These are phyloP conservation scores for Pythium myriotylum DNA, from an alignment of 352 stramenopile genomes.

Conservation along the genomic window DNA sequence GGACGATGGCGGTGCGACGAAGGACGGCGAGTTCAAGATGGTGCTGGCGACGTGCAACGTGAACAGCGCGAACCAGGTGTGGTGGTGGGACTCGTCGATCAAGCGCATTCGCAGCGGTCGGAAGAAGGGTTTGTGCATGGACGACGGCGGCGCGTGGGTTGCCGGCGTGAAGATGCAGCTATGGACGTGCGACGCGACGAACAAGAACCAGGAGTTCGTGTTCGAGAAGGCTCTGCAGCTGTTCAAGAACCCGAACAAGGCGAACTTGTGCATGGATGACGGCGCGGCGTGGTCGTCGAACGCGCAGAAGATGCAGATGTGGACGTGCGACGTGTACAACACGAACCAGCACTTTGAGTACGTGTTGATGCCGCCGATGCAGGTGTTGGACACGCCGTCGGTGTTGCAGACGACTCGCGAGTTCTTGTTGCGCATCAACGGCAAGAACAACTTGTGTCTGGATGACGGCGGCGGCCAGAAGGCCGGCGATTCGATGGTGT, in stretches of 20 bases:
- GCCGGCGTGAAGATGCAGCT: slow-evolving; percentile 14
- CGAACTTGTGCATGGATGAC: slow-evolving; percentile 13
- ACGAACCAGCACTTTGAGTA: slow-evolving; percentile 14
- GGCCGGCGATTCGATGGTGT: slow-evolving; percentile 8
- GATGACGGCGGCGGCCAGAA: slow-evolving; percentile 29
- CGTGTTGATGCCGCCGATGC: slow-evolving; percentile 1
- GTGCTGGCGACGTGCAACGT: slow-evolving; percentile 10
- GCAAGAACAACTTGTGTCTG: slow-evolving; percentile 30
- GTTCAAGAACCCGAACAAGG: slow-evolving; percentile 5
- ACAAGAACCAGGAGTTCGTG: slow-evolving; percentile 7
- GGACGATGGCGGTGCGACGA: slow-evolving; percentile 1
- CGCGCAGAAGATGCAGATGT: not conserved
- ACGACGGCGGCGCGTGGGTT: slow-evolving; percentile 28
- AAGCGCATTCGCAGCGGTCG: slow-evolving; percentile 3
- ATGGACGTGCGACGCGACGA: slow-evolving; percentile 19
- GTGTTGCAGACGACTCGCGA: not conserved
- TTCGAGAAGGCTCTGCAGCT: slow-evolving; percentile 2
- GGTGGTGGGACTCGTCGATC: slow-evolving; percentile 9
- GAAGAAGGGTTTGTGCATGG: slow-evolving; percentile 31
- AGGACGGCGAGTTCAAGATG: not conserved
- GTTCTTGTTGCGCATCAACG: slow-evolving; percentile 4
- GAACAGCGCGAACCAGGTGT: slow-evolving; percentile 8
- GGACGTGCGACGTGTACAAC: slow-evolving; percentile 11
- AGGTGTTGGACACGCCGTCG: not conserved
- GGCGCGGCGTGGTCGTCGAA: not conserved